Conservation (phyloP, 805 yeast species). For the Yarrowia sp. region DNA sequence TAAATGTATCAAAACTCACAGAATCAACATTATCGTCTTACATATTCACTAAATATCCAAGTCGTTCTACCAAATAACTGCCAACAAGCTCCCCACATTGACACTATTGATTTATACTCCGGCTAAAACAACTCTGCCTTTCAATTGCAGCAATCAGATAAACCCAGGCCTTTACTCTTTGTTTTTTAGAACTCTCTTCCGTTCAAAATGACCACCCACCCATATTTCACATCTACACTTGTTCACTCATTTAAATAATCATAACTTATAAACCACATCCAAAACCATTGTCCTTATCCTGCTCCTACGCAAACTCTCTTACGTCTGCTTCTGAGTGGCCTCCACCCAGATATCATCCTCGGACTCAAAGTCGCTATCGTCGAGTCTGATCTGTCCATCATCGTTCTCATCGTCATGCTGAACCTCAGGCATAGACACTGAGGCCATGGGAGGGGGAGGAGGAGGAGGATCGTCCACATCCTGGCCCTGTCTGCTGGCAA, state of each 20-base stretch:
- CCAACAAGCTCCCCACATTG: no score
- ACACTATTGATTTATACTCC: no score
- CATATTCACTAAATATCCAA: no score
- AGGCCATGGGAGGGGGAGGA: slow-evolving; percentile 2
- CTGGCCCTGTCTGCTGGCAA: background rate
- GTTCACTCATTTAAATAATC: background rate
- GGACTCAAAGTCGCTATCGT: slow-evolving; percentile 19
- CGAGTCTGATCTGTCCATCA: slow-evolving; percentile 6
- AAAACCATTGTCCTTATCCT: no score
- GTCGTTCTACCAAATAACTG: no score
- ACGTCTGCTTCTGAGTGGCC: background rate
- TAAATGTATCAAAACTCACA: no score
- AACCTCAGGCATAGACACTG: slow-evolving; percentile 15
- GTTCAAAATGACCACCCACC: no score
- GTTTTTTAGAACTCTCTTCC: no score
- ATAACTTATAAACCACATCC: background rate
- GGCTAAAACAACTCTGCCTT: no score
- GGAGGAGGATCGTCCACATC: background rate
- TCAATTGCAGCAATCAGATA: background rate
- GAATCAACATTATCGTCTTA: no score
- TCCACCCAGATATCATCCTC: slow-evolving; percentile 25
- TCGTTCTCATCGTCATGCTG: background rate
- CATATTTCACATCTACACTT: no score
- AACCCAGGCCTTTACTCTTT: no score
- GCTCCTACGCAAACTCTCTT: background rate